Conservation (phyloP, 257 asterid species). For the Voacanga thouarsii region DNA sequence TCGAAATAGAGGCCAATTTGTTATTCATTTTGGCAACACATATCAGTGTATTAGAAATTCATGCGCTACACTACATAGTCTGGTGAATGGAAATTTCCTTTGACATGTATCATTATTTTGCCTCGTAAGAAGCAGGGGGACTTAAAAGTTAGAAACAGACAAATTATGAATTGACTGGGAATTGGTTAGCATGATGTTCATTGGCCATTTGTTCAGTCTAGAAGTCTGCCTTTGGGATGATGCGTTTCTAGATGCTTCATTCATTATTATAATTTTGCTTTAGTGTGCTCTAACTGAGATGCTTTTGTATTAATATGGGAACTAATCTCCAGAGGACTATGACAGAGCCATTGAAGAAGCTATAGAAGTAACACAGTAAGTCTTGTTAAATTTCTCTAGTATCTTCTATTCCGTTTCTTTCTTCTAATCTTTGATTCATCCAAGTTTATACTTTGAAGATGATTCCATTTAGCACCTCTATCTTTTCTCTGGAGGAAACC, state of each 20-base stretch:
- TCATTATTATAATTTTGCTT: background rate
- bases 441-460: background rate
- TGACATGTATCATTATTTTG: background rate
- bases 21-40: background rate
- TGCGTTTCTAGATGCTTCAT: background rate
- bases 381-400: slow-evolving; percentile 9
- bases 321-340: slow-evolving; percentile 57
- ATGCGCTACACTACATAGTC: background rate
- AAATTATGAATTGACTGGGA: background rate
- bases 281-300: slow-evolving; percentile 3
- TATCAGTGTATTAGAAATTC: background rate
- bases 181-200: background rate
- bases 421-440: background rate
- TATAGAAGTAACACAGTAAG: slow-evolving; percentile 55
- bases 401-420: slow-evolving; percentile 1
- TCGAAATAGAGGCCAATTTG: background rate
- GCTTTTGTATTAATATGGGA: background rate
- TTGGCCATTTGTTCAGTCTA: background rate
- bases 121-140: background rate
- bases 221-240: background rate
- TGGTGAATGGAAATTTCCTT: background rate
- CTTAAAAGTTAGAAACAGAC: background rate
- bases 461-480: background rate
- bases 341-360: slow-evolving; percentile 79
- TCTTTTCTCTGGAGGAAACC: background rate